phyloP scores from a whole-genome alignment of 2,329 filamentous ascomycete genomes.

The Rutstroemia sp. region DNA sequence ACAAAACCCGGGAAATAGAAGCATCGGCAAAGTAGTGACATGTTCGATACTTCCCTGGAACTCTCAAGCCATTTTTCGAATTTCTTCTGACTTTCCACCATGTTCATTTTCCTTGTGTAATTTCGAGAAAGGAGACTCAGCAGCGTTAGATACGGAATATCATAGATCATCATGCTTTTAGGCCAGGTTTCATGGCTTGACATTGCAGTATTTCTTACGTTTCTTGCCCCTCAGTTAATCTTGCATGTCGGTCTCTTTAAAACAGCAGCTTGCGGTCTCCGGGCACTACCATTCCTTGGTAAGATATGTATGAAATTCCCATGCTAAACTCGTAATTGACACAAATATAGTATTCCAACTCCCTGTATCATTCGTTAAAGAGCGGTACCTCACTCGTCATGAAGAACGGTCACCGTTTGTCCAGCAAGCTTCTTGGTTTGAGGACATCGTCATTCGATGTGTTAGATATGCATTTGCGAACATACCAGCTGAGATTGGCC shows the following conservation, averaged over 20 bases:
- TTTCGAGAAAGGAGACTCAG: background rate
- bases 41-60: no score
- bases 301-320: conserved; percentile 17
- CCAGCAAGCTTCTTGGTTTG: conserved; percentile 63
- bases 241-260: conserved; percentile 56
- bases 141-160: background rate
- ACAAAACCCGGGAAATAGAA: no score
- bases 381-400: conserved; percentile 44
- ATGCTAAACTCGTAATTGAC: conserved; percentile 7
- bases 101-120: background rate
- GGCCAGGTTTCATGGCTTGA: conserved; percentile 68
- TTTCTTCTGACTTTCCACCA: background rate
- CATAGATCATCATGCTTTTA: conserved; percentile 54
- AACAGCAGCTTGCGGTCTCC: conserved; percentile 49
- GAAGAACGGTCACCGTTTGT: conserved; percentile 52
- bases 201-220: conserved; percentile 63
- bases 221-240: conserved; percentile 65
- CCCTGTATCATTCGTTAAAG: conserved; percentile 49
- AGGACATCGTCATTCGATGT: conserved; percentile 69
- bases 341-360: conserved; percentile 44
- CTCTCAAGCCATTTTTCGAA: no score
- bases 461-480: conserved; percentile 71
- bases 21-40: no score
- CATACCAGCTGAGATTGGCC: conserved; percentile 59
- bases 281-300: conserved; percentile 66